Base-by-base conservation (phyloP, 352 stramenopile genomes). In the Pythium phragmitis region DNA sequence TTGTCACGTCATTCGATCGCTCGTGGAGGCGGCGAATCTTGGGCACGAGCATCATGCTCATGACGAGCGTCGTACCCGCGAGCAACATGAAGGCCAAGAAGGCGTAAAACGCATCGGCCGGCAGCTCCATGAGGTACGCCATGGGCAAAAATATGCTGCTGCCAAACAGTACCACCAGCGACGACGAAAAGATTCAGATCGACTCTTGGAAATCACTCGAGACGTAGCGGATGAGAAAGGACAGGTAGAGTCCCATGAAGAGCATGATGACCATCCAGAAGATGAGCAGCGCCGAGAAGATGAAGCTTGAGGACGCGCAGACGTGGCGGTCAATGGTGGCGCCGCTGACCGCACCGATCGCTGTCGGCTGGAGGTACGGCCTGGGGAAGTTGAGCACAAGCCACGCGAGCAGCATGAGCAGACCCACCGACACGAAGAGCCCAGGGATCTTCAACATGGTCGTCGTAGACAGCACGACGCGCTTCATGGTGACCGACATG, bases 151-250 rank as follows among this genome's bases (percentile, higher is more conserved):
- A 63, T 11, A 83, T 50, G 2, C 78, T n/a, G 17, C 50, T 69
- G 4, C 26, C 48, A 55, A 55, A 55, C 26, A 55, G 60, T 28
- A 92, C 79, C 3, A 89, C 63, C 0, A 79, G 4, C 0, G 73
- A 68, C 0, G 82, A 84, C 1, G 60, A 70, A 48, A 79, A 76
- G 17, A 79, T 82, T 65, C 69, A 78, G 2, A 74, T 54, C 11
- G 75, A 75, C n/a, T 75, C 76, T 55, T 83, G 76, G 19, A 85
- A 85, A 49, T 85, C 76, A 11, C 37, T 54, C 42, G 72, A 78
- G 16, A 79, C 65, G 19, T 80, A 46, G 59, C 57, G 65, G 16
- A 72, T 66, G 14, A 72, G 47, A 30, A 72, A 72, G 7, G 58
- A 72, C 12, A 56, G 13, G 50, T 71, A 76, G 33, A 72, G 45